Conservation (phyloP, 306 rosid species). For the Lathyrus tuberosus region DNA sequence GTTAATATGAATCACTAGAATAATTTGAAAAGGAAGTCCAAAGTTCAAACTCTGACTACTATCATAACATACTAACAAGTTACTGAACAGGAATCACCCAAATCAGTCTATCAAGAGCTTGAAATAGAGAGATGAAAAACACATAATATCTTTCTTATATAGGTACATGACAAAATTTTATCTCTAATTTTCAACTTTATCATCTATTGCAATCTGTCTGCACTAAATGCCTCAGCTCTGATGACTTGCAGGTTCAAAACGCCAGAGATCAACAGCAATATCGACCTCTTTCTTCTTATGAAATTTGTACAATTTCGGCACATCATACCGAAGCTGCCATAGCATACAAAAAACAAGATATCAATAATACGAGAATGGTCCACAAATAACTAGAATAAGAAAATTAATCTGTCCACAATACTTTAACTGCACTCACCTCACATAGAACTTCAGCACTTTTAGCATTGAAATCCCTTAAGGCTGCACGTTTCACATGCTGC, state of each 20-base stretch:
- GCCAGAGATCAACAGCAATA: slow-evolving; percentile 91
- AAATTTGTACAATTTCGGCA: slow-evolving; percentile 82
- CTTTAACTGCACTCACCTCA: slow-evolving; percentile 54
- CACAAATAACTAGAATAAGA: slow-evolving; percentile 9
- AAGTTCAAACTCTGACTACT: background rate
- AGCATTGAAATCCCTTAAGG: slow-evolving; percentile 68
- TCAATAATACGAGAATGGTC: background rate
- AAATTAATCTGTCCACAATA: background rate
- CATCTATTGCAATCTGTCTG: slow-evolving; percentile 28
- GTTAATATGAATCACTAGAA: background rate
- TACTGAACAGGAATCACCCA: background rate
- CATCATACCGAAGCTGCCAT: slow-evolving; percentile 74
- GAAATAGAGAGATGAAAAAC: too few species aligned
- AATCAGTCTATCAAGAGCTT: slow-evolving; percentile 32
- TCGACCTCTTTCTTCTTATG: slow-evolving; percentile 91
- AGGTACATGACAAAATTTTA: background rate
- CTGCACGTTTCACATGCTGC: slow-evolving; percentile 87
- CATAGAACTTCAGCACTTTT: slow-evolving; percentile 88
- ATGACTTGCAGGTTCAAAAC: slow-evolving; percentile 66
- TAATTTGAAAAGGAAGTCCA: background rate
- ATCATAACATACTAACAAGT: background rate
- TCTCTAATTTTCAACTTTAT: slow-evolving; percentile 22
- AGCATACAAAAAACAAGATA: slow-evolving; percentile 14
- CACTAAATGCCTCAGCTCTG: slow-evolving; percentile 39
- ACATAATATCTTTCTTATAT: too few species aligned